These are phyloP conservation scores for Dovyalis caffra DNA, from an alignment of 345 rosid species.

Conservation along the genomic window DNA sequence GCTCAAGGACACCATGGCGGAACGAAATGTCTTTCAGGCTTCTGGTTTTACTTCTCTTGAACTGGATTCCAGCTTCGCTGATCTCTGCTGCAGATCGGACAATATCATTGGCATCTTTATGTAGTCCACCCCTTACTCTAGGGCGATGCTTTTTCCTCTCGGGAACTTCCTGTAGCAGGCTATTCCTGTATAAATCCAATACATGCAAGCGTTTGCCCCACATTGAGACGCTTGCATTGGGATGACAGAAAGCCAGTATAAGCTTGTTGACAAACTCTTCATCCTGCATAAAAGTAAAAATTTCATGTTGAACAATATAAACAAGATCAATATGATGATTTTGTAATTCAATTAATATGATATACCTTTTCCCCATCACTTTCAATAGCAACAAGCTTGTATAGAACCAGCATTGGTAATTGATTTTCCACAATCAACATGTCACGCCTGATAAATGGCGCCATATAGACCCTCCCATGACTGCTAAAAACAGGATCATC, in stretches of 20 bases:
- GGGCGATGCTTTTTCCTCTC: background rate
- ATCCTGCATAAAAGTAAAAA: slow-evolving; percentile 20
- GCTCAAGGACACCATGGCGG: slow-evolving; percentile 31
- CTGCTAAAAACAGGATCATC: slow-evolving; percentile 48
- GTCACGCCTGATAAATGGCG: slow-evolving; percentile 43
- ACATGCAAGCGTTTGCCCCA: slow-evolving; percentile 42
- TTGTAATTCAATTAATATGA: background rate
- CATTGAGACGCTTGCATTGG: background rate
- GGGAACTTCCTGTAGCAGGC: slow-evolving; percentile 12
- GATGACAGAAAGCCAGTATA: slow-evolving; percentile 37
- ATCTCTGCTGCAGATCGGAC: slow-evolving; percentile 44
- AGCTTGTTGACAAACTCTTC: slow-evolving; percentile 34
- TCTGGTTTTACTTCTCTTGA: slow-evolving; percentile 28
- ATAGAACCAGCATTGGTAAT: slow-evolving; percentile 38
- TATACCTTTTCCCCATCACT: slow-evolving; percentile 21
- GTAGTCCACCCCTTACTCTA: background rate
- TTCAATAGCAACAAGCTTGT: slow-evolving; percentile 29
- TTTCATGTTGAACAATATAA: background rate
- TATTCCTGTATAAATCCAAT: slow-evolving; percentile 38
- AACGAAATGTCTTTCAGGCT: slow-evolving; percentile 43
- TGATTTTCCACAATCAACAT: slow-evolving; percentile 60
- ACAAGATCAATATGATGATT: background rate
- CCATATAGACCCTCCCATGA: slow-evolving; percentile 38
- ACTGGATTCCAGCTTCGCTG: slow-evolving; percentile 38
- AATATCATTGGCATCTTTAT: slow-evolving; percentile 2